These are phyloP conservation scores for Pleurotus tuoliensis DNA, from an alignment of 768 basidiomycete species.

Conservation along the genomic window DNA sequence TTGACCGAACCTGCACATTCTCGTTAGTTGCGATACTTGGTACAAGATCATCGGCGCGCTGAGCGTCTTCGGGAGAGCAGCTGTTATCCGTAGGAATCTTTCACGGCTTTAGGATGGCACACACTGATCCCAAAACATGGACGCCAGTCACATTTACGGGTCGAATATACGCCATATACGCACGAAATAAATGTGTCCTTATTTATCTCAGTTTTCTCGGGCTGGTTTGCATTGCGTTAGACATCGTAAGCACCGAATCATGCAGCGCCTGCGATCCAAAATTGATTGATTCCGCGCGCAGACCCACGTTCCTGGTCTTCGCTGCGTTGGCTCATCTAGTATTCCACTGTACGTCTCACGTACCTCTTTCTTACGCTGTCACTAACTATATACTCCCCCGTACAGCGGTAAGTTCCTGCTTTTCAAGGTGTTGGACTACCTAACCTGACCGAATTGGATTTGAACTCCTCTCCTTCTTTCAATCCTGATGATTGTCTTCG, in stretches of 20 bases:
- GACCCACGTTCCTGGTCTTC: slow-evolving; percentile 19
- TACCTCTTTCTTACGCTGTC: neutral
- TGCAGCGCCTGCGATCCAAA: neutral
- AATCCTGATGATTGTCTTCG: slow-evolving; percentile 24
- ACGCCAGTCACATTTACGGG: slow-evolving; percentile 3
- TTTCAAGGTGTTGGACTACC: neutral
- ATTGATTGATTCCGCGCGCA: neutral
- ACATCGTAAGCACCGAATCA: slow-evolving; percentile 16
- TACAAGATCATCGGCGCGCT: slow-evolving; percentile 23
- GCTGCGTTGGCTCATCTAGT: slow-evolving; percentile 20
- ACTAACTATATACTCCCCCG: neutral
- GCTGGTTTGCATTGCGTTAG: slow-evolving; percentile 16
- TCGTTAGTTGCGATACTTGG: slow-evolving; percentile 21
- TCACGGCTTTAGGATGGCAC: neutral
- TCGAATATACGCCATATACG: slow-evolving; percentile 23
- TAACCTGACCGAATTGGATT: neutral
- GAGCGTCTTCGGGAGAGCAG: slow-evolving; percentile 26
- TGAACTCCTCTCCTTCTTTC: slow-evolving; percentile 20
- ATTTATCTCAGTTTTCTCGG: slow-evolving; percentile 20
- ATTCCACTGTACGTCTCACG: slow-evolving; percentile 11
- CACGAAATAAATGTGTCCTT: slow-evolving; percentile 15
- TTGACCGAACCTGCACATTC: neutral
- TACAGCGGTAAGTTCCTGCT: neutral
- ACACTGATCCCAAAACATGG: neutral
- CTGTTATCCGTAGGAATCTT: slow-evolving; percentile 19